Evolutionary conservation across 176 grass and related monocot species (phyloP), one percentile per base, ranked within the genome.

Genomic region (Avena insularis): DNA sequence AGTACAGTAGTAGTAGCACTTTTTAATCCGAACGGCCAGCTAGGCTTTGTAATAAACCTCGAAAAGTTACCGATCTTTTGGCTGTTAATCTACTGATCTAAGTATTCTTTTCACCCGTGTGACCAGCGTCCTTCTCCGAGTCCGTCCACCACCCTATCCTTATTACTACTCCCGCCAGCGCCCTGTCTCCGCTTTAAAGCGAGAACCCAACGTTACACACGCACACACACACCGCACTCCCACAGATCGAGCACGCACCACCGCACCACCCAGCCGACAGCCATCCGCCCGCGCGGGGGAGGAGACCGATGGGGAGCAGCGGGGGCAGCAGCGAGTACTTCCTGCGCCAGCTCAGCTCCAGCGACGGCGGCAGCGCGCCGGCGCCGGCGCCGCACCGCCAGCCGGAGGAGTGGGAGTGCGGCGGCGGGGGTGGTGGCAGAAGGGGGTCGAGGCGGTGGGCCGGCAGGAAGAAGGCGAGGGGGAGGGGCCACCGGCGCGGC

Each of bases 361-460:
- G 86, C 81, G 88, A 85, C 51, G 92, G 88, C 46, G 88, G 86
- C 29, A 60, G 71, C 73, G 14, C 40, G 50, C 23, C 72, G 8
- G 23, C 47, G 67, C 67, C 67, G n/a, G 46, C 46, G 25, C 40
- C 40, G 59, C 62, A 21, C 20, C 77, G 12, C 11, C 81, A 76
- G 58, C 68, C 8, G 76, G 69, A 72, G 67, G 76, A 89, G 19
- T 91, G 88, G 84, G 86, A 81, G 71, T 72, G 55, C 45, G 81
- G 75, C 33, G 79, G 59, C 29, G 68, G 25, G 25, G 25, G 31
- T 3, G 31, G 46, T 0, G 74, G 68, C 60, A 75, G 79, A 78
- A 71, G 83, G 11, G 92, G 93, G 1, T 96, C 92, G 79, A 89
- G 88, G 84, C 93, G 93, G 79, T 98, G 93, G 92, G 75, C 93